Percentiles rank a stretch among this genome's conserved stretches.
These are phyloP conservation scores for Globisporangium lucens DNA, from an alignment of 352 stramenopile species.

Conservation along the genomic window DNA sequence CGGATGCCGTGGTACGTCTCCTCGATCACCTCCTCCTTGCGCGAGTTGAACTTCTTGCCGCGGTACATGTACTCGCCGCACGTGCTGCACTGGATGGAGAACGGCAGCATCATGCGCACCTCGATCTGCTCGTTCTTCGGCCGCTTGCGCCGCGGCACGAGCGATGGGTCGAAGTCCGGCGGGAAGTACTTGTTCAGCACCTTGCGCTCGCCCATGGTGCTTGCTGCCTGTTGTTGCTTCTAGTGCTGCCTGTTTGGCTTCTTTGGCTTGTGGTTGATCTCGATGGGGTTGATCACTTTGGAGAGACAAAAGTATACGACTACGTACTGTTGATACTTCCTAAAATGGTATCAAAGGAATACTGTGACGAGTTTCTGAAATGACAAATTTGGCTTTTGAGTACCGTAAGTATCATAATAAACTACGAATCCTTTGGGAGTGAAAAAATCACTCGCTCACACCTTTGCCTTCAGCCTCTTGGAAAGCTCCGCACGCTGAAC, in stretches of 20 bases:
- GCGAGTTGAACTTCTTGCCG: conserved; percentile 99
- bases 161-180: conserved; percentile 97
- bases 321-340: too few species aligned
- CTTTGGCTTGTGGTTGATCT: neutral
- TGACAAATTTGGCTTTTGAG: too few species aligned
- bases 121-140: conserved; percentile 95
- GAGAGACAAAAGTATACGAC: too few species aligned
- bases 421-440: too few species aligned
- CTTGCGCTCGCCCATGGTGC: conserved; percentile 98
- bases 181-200: conserved; percentile 99
- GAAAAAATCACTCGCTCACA: too few species aligned
- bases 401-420: too few species aligned
- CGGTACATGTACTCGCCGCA: conserved; percentile 99
- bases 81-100: conserved; percentile 96
- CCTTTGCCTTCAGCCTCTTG: too few species aligned
- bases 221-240: conserved; percentile 2
- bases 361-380: too few species aligned
- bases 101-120: conserved; percentile 99
- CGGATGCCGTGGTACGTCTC: conserved; percentile 96
- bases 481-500: neutral
- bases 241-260: too few species aligned
- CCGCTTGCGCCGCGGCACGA: conserved; percentile 93
- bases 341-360: too few species aligned
- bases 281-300: too few species aligned
- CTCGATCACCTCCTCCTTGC: conserved; percentile 96